Conservation (phyloP, 345 rosid species). For the Acer saccharum region DNA sequence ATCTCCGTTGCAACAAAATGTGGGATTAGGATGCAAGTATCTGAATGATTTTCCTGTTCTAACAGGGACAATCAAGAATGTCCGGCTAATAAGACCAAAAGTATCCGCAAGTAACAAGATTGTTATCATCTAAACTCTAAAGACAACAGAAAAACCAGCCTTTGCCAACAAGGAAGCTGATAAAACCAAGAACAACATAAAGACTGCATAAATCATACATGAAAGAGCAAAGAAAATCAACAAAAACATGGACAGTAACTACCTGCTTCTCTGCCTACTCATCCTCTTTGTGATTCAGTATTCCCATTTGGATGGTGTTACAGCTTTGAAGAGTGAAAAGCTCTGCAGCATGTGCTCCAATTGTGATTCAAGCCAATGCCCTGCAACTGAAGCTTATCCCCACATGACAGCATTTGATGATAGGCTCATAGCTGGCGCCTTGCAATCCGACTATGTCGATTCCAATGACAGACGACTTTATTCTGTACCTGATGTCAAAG, state of each 20-base stretch:
- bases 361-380: constrained; percentile 19
- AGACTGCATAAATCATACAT: background rate
- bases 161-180: constrained; percentile 18
- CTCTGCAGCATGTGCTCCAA: constrained; percentile 48
- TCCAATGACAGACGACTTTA: constrained; percentile 38
- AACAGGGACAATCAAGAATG: background rate
- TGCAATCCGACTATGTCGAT: constrained; percentile 20
- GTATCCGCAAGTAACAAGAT: background rate
- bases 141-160: constrained; percentile 2
- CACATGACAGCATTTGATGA: too few species aligned
- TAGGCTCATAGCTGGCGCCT: too few species aligned
- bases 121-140: background rate
- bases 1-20: too few species aligned
- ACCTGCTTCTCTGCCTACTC: constrained; percentile 1
- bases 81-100: background rate
- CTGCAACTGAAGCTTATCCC: too few species aligned
- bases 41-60: too few species aligned
- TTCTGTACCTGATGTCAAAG: constrained; percentile 44
- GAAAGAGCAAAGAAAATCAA: background rate
- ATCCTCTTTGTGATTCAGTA: background rate
- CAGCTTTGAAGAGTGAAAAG: constrained; percentile 26
- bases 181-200: constrained; percentile 8
- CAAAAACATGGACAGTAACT: constrained; percentile 13
- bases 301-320: background rate
- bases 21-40: too few species aligned